Evolutionary conservation across 441 rosid genomes (phyloP).

Genomic region (Gossypium lobatum): DNA sequence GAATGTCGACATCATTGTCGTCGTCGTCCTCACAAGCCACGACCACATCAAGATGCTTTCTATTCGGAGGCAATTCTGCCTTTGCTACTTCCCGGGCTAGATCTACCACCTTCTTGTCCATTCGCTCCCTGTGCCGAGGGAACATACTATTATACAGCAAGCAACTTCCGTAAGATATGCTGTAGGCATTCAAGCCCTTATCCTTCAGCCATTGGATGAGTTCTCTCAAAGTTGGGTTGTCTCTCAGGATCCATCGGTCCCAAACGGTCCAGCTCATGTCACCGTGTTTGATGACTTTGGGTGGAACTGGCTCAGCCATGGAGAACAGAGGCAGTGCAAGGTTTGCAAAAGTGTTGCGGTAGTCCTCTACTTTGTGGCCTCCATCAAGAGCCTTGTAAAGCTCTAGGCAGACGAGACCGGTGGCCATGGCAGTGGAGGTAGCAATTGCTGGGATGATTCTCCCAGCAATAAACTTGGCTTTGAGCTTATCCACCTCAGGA

Average conservation of each 20-base stretch:
- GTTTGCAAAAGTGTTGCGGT: constrained; percentile 96
- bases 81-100: constrained; percentile 81
- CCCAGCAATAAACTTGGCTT: constrained; percentile 97
- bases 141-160: constrained; percentile 83
- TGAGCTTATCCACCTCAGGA: constrained; percentile 93
- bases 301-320: constrained; percentile 94
- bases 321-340: constrained; percentile 87
- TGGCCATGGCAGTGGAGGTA: constrained; percentile 95
- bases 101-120: constrained; percentile 76
- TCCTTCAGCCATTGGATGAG: constrained; percentile 72
- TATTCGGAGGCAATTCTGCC: constrained; percentile 59
- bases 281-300: constrained; percentile 72
- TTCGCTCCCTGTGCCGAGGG: constrained; percentile 75
- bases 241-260: constrained; percentile 84
- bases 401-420: constrained; percentile 94
- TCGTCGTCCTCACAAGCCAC: constrained; percentile 91
- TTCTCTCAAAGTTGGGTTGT: constrained; percentile 69
- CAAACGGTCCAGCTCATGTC: constrained; percentile 95
- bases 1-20: constrained; percentile 81
- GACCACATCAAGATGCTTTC: constrained; percentile 73
- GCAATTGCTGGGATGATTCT: constrained; percentile 98
- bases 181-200: constrained; percentile 80
- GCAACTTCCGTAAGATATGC: constrained; percentile 88
- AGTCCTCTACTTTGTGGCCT: constrained; percentile 75
- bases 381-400: constrained; percentile 85